A percentile compares a stretch with the other conserved stretches of the same genome.
These are phyloP conservation scores for Mikania micrantha DNA, from an alignment of 129 eudicot genomes.

Conservation along the genomic window DNA sequence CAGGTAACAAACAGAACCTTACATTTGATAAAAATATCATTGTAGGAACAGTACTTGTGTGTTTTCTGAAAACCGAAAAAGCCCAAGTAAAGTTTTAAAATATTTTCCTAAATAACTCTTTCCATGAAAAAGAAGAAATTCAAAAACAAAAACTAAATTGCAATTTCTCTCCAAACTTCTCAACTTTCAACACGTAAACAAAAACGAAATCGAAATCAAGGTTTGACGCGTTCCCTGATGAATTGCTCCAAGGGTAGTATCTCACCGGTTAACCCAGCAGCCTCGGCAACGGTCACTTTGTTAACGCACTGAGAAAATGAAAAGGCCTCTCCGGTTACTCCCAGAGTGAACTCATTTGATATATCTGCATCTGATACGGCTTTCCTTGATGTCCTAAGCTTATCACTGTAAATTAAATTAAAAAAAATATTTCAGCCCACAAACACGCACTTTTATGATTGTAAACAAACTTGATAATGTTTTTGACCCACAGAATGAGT, in stretches of 20 bases:
- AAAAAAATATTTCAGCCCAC: background rate
- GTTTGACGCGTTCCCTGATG: constrained; percentile 60
- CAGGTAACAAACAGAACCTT: background rate
- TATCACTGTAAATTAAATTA: constrained; percentile 44
- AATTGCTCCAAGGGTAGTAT: constrained; percentile 54
- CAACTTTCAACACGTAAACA: constrained; percentile 7
- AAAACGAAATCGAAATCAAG: constrained; percentile 25
- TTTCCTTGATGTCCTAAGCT: constrained; percentile 84
- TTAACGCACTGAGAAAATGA: constrained; percentile 78
- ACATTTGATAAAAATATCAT: background rate
- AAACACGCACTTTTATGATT: background rate
- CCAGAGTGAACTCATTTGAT: constrained; percentile 69
- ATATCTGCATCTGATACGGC: constrained; percentile 76
- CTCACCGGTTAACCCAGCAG: constrained; percentile 61
- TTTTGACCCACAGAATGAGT: background rate
- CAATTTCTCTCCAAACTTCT: constrained; percentile 2
- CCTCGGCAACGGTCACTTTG: constrained; percentile 60
- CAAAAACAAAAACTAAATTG: background rate
- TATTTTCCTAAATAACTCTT: constrained; percentile 11
- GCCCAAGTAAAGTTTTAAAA: background rate
- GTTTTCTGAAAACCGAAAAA: background rate
- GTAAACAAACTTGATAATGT: background rate
- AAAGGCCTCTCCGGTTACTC: constrained; percentile 64
- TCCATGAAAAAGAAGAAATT: background rate
- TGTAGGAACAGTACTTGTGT: background rate